Base-by-base conservation (phyloP, 306 rosid species). In the Betula pendula region DNA sequence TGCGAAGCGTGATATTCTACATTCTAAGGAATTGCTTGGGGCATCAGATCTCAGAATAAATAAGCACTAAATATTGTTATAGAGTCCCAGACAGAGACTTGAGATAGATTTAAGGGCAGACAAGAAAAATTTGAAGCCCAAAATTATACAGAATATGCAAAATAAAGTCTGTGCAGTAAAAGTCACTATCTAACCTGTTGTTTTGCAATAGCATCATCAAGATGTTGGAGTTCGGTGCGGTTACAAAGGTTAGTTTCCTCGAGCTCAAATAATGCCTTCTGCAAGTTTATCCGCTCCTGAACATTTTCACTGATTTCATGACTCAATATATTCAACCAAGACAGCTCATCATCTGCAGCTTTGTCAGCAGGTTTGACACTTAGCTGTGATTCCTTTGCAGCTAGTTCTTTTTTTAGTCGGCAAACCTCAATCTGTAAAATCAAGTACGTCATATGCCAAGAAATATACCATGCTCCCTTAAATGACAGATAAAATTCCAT, bases 271-370 rank as follows among this genome's bases (percentile, higher is more conserved):
- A 85, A 68, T 72, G 92, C 92, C 80, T 86, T 89, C 70, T 84
- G 90, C 69, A 89, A 80, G 81, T 89, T 89, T 78, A 89, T 89
- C 73, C 90, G 81, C 66, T 89, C 92, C 76, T 86, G 92, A 62
- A 89, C 92, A 82, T 88, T 88, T 78, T 89, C 90, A 80, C 75
- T 86, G 55, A 87, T 86, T 82, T 84, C 87, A 78, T 84, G 90
- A 79, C 92, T 89, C 82, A 86, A 82, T 29, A 80, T 72, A 76
- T 89, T 84, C 80, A 89, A 74, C 87, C 87, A 81, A 15, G 89
- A 86, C 59, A 86, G 73, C 79, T 88, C 87, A 77, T 84, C 89
- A 6, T 89, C 92, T 47, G 83, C 82, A 78, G 88, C 85, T 55
- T 80, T 86, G 70, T 84, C 92, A 52, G 80, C 78, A 42, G 88